Conservation (phyloP, 192 early-diverging fungal species). For the Dispira parvispora region DNA sequence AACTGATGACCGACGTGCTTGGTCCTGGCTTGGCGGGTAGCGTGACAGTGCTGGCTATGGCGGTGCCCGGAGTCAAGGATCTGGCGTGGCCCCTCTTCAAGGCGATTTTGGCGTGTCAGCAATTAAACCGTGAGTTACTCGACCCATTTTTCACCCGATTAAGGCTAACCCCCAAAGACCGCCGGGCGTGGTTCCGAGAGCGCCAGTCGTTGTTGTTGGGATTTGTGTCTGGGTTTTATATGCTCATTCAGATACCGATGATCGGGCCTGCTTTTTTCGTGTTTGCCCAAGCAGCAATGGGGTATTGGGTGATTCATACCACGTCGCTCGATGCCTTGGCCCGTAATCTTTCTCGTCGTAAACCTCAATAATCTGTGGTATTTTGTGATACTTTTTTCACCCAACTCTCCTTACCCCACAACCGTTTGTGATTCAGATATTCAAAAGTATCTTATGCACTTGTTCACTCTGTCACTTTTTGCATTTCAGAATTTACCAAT, state of each 20-base stretch:
- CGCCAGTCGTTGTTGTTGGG: conserved; percentile 37
- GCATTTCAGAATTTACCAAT: too few relatives aligned
- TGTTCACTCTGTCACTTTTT: too few relatives aligned
- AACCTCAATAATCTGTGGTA: too few relatives aligned
- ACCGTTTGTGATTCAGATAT: too few relatives aligned
- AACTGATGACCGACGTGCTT: conserved; percentile 26
- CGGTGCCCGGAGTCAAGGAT: conserved; percentile 21
- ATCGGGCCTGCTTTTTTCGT: conserved; percentile 35
- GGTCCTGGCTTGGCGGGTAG: conserved; percentile 20
- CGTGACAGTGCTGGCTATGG: conserved; percentile 20
- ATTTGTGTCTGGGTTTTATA: conserved; percentile 35
- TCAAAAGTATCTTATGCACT: too few relatives aligned
- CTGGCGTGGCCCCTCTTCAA: conserved; percentile 18
- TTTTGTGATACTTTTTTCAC: too few relatives aligned
- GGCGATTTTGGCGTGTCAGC: conserved; percentile 30
- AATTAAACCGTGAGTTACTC: conserved; percentile 36
- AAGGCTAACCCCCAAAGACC: conserved; percentile 25
- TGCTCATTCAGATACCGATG: conserved; percentile 30
- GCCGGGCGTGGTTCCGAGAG: conserved; percentile 35
- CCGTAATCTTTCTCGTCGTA: background rate
- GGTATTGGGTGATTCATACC: background rate
- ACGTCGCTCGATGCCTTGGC: conserved; percentile 9
- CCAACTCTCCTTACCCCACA: too few relatives aligned
- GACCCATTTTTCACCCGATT: conserved; percentile 44
- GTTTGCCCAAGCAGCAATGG: conserved; percentile 27